phyloP scores from a whole-genome alignment of 495 filamentous ascomycete genomes.

The Penicillium psychrofluorescens region DNA sequence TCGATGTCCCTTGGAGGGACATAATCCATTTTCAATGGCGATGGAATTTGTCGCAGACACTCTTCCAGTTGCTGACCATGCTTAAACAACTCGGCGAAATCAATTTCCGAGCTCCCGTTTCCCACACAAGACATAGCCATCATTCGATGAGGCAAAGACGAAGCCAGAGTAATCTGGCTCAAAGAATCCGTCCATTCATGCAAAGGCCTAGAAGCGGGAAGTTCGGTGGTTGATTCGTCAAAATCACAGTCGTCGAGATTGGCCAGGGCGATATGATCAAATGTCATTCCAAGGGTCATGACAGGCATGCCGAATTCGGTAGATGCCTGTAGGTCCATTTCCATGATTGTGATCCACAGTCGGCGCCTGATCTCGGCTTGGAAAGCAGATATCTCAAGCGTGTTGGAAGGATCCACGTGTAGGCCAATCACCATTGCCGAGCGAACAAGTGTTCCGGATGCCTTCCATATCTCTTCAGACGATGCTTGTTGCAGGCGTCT shows the following conservation, averaged over 20 bases:
- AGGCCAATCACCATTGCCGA: slow-evolving; percentile 54
- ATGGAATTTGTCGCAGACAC: slow-evolving; percentile 3
- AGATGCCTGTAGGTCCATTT: slow-evolving; percentile 35
- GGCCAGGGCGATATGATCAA: slow-evolving; percentile 10
- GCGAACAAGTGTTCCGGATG: slow-evolving; percentile 45
- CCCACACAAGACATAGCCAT: slow-evolving; percentile 7
- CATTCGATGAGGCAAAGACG: slow-evolving; percentile 10
- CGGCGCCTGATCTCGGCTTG: slow-evolving; percentile 30
- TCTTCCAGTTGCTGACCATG: slow-evolving; percentile 9
- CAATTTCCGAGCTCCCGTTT: not conserved
- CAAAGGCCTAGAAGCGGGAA: slow-evolving; percentile 23
- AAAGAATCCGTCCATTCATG: slow-evolving; percentile 16
- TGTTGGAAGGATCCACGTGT: slow-evolving; percentile 43
- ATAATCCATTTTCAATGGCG: slow-evolving; percentile 1
- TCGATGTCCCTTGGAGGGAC: not conserved
- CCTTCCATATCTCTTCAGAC: slow-evolving; percentile 44
- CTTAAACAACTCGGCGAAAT: slow-evolving; percentile 5
- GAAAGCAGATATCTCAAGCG: slow-evolving; percentile 16
- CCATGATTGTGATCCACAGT: slow-evolving; percentile 38
- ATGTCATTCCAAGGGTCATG: slow-evolving; percentile 21
- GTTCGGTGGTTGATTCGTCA: slow-evolving; percentile 20
- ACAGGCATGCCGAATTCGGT: slow-evolving; percentile 32
- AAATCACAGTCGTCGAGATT: slow-evolving; percentile 39
- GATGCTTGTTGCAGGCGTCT: slow-evolving; percentile 38
- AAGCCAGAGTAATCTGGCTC: slow-evolving; percentile 9